Evolutionary conservation across 2,329 filamentous ascomycete genomes (phyloP).

Genomic region (Fusarium tjaetaba): DNA sequence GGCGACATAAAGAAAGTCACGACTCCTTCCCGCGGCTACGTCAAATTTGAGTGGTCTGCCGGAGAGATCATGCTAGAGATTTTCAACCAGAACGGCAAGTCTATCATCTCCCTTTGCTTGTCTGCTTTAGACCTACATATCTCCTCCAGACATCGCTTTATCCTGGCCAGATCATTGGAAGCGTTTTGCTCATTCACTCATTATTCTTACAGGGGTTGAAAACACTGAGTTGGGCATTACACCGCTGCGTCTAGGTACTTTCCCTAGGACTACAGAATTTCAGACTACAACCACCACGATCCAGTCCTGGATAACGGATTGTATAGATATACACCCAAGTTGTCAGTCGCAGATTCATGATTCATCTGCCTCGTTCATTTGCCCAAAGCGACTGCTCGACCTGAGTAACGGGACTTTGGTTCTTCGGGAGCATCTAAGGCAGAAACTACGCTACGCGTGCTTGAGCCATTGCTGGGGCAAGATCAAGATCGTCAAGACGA

Average conservation of each 20-base stretch:
- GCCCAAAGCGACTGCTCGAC: not conserved
- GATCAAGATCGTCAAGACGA: not conserved
- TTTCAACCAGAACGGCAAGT: not conserved
- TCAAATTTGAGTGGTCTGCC: fast-evolving
- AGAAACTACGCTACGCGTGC: not conserved
- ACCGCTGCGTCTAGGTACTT: not conserved
- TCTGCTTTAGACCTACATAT: not conserved
- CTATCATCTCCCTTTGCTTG: not conserved
- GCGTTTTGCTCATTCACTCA: fast-evolving
- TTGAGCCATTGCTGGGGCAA: not conserved
- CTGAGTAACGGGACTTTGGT: not conserved
- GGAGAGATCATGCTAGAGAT: not conserved
- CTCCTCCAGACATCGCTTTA: no score
- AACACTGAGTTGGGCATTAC: not conserved
- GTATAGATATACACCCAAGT: not conserved
- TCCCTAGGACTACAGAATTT: not conserved
- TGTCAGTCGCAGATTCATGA: not conserved
- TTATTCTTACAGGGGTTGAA: not conserved
- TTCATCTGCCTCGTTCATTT: not conserved
- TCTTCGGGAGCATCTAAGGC: fast-evolving
- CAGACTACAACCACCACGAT: not conserved
- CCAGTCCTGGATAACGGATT: not conserved
- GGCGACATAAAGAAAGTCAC: not conserved
- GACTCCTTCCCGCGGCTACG: fast-evolving
- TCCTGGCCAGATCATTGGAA: fast-evolving